These are phyloP conservation scores for Cladophialophora bantiana DNA, from an alignment of 2,329 filamentous ascomycete genomes.

Conservation along the genomic window DNA sequence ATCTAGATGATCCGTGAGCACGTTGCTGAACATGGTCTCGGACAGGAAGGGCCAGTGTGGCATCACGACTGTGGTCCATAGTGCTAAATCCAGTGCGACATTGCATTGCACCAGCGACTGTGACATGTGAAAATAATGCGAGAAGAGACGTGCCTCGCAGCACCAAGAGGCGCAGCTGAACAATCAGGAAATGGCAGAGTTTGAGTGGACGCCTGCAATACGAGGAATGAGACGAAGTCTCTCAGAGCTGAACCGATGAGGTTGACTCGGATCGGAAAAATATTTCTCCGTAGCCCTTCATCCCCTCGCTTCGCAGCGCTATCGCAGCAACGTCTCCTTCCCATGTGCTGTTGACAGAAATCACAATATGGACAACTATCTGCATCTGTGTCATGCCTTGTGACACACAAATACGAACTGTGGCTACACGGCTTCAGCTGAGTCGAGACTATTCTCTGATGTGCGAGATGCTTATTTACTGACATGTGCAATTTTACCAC, in stretches of 20 bases:
- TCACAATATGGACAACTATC: neutral
- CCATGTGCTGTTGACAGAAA: neutral
- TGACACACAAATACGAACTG: conserved; percentile 3
- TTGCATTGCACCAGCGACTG: neutral
- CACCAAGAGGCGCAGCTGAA: neutral
- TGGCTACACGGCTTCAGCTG: conserved; percentile 18
- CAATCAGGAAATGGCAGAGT: neutral
- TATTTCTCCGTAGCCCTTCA: neutral
- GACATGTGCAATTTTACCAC: neutral
- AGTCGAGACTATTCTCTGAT: neutral
- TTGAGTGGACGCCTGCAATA: neutral
- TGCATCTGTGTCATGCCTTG: neutral
- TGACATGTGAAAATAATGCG: conserved; percentile 1
- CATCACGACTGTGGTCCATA: neutral
- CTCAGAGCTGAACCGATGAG: neutral
- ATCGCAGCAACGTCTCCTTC: neutral
- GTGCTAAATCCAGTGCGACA: neutral
- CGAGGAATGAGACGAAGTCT: neutral
- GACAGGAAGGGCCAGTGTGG: neutral
- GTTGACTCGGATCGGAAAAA: neutral
- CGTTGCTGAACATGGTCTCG: neutral
- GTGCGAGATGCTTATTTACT: neutral
- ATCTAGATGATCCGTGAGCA: neutral
- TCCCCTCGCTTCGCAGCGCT: too few relatives aligned
- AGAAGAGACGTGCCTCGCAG: neutral